phyloP scores from a whole-genome alignment of 2,329 filamentous ascomycete species.

The Botryosphaeria dothidea region DNA sequence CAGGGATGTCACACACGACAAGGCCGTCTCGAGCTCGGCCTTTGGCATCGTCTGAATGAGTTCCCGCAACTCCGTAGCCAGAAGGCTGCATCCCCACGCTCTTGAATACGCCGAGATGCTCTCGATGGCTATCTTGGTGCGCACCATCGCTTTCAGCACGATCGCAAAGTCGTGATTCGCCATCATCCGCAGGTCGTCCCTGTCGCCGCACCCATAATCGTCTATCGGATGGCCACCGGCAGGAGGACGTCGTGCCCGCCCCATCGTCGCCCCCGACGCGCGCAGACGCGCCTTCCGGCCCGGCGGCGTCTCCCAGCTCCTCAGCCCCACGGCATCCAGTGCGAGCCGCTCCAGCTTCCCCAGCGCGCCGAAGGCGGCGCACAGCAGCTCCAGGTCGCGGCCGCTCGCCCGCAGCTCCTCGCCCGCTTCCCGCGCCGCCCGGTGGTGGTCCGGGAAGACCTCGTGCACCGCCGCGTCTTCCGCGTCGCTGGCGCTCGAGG shows the following conservation, averaged over 20 bases:
- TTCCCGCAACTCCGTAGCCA: neutral
- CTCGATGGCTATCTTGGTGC: neutral
- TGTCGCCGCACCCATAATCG: neutral
- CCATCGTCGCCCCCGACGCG: too few species aligned
- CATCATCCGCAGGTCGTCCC: neutral
- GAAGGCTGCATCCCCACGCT: neutral
- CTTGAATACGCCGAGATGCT: neutral
- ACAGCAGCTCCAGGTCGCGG: neutral
- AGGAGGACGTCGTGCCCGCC: too few species aligned
- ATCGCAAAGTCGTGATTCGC: neutral
- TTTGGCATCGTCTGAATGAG: neutral
- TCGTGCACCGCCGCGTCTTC: neutral
- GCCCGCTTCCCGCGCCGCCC: neutral
- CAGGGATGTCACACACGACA: neutral
- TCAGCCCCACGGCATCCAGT: too few species aligned
- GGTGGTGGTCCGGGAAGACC: neutral
- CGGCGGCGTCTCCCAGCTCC: too few species aligned
- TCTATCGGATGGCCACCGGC: too few species aligned
- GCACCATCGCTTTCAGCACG: neutral
- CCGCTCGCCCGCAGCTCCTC: neutral
- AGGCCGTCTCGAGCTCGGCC: neutral
- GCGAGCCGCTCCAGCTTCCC: too few species aligned
- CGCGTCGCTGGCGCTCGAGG: too few species aligned
- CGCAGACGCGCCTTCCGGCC: too few species aligned
- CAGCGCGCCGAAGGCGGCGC: too few species aligned